These are phyloP conservation scores for Jacaranda copaia DNA, from an alignment of 257 asterid genomes.

Conservation along the genomic window DNA sequence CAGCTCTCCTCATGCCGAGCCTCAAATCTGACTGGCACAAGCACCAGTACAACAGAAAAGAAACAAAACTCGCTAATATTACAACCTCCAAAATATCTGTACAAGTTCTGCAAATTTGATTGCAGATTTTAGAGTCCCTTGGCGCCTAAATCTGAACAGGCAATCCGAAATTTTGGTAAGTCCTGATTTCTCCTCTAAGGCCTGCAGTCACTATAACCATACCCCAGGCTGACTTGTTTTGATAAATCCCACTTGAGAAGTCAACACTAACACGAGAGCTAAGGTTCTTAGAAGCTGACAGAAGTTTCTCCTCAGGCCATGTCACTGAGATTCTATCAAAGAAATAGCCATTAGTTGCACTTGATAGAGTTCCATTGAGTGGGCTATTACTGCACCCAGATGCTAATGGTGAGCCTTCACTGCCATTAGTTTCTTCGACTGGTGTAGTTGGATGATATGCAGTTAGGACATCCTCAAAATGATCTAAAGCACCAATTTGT, in stretches of 20 bases:
- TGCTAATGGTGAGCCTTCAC: constrained; percentile 56
- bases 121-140: constrained; percentile 13
- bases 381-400: constrained; percentile 70
- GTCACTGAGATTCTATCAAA: constrained; percentile 83
- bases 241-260: constrained; percentile 58
- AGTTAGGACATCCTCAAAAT: constrained; percentile 52
- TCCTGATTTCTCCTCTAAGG: constrained; percentile 84
- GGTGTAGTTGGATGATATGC: constrained; percentile 70
- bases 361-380: constrained; percentile 56
- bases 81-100: constrained; percentile 76
- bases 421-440: constrained; percentile 60
- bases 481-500: constrained; percentile 49
- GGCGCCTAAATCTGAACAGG: constrained; percentile 69
- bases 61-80: constrained; percentile 48
- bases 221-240: constrained; percentile 83
- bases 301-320: constrained; percentile 94
- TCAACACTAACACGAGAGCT: constrained; percentile 81
- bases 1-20: constrained; percentile 25
- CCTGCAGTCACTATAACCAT: constrained; percentile 94
- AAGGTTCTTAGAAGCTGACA: constrained; percentile 57
- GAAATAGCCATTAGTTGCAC: constrained; percentile 68
- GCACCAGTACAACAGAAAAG: constrained; percentile 39
- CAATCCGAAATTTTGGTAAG: constrained; percentile 92
- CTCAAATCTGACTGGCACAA: constrained; percentile 40
- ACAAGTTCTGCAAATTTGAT: constrained; percentile 53